Evolutionary conservation across 208 protist genomes (phyloP).

Genomic region (Trichomonas vaginalis): DNA sequence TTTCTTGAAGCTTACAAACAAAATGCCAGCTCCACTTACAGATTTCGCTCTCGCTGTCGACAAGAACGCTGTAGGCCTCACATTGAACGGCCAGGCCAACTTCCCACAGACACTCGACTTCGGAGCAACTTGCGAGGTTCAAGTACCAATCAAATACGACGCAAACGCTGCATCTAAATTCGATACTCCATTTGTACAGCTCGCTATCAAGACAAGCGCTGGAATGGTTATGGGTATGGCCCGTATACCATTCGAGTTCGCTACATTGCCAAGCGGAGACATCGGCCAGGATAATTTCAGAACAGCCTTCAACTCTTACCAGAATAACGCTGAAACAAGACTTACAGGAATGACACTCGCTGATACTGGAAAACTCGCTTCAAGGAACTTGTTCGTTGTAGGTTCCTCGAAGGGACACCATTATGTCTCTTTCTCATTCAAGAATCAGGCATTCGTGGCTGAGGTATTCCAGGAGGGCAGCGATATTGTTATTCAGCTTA

Average conservation of each 20-base stretch:
- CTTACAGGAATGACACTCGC: background rate
- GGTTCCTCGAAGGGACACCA: background rate
- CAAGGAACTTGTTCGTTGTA: background rate
- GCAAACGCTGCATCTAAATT: background rate
- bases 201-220: background rate
- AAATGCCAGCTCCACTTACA: background rate
- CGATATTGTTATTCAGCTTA: background rate
- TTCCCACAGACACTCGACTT: background rate
- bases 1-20: background rate
- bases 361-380: background rate
- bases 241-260: background rate
- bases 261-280: background rate
- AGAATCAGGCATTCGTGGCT: background rate
- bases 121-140: background rate
- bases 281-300: background rate
- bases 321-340: background rate
- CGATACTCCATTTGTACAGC: background rate
- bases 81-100: background rate
- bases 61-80: background rate
- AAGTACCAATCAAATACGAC: background rate
- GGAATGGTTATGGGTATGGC: background rate
- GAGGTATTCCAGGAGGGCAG: background rate
- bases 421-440: background rate
- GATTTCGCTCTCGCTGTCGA: background rate
- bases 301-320: background rate